phyloP scores from a whole-genome alignment of 2,329 filamentous ascomycete species.

The Drechslerella dactyloides region DNA sequence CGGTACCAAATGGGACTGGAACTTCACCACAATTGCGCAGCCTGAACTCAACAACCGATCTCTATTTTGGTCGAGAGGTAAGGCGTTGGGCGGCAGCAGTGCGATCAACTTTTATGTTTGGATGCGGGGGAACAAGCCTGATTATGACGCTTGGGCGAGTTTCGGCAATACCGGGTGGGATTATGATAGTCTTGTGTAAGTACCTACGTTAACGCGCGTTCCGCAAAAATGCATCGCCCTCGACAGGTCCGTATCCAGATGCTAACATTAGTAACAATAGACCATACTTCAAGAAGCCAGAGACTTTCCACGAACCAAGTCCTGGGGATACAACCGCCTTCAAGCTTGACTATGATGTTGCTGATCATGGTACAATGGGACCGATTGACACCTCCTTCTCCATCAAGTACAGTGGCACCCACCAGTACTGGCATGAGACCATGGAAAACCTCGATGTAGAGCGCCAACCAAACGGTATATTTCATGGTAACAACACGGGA shows the following conservation, averaged over 20 bases:
- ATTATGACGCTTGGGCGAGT: conserved; percentile 66
- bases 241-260: background rate
- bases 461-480: conserved; percentile 56
- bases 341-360: conserved; percentile 17
- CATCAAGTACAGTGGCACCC: conserved; percentile 58
- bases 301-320: conserved; percentile 30
- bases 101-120: conserved; percentile 57
- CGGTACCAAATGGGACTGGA: conserved; percentile 32
- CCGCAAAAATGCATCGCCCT: background rate
- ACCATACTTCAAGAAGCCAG: conserved; percentile 50
- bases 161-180: conserved; percentile 68
- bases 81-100: conserved; percentile 57
- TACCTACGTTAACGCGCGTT: no score
- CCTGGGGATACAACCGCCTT: conserved; percentile 6
- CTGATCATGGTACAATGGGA: conserved; percentile 37
- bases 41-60: conserved; percentile 17
- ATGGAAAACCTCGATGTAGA: conserved; percentile 58
- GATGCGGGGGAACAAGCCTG: conserved; percentile 60
- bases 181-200: conserved; percentile 61
- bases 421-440: conserved; percentile 61
- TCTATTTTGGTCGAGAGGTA: conserved; percentile 37
- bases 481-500: conserved; percentile 59
- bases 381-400: conserved; percentile 49
- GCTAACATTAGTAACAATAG: conserved; percentile 19
- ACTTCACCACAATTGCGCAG: conserved; percentile 20